Evolutionary conservation across 2,329 filamentous ascomycete species (phyloP), one percentile per base, ranked within the genome.

Genomic region (Lecanicillium sp.): DNA sequence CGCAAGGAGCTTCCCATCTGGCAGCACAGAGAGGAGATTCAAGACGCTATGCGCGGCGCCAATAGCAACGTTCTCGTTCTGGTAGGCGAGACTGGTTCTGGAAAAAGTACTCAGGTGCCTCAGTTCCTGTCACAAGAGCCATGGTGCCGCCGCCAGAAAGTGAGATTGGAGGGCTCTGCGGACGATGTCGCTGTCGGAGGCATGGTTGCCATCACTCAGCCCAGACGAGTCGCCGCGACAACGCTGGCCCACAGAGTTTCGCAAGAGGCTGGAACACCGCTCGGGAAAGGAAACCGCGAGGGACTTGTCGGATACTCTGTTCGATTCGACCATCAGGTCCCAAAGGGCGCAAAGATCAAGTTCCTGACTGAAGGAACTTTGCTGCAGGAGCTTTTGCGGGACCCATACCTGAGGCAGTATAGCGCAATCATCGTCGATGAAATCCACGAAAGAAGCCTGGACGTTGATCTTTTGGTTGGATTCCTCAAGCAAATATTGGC

Each of bases 281-380:
- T 79, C 8, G 62, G 62, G 0, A 56, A 65, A 11, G 57, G 54
- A 4, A 50, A 54, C 6, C 46, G 51, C 11, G 58, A 74, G 36
- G 64, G 74, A 3, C 54, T 68, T 19, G 89, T 98, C 10, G 92
- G 92, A 29, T 98, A 97, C 57, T 90, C 87, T 4, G 90, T 98
- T 25, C 83, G 92, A 40, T 98, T 98, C 53, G 92, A 98, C 50
- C 86, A 89, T 44, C 81, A 84, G 11, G 78, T 86, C 0, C 85
- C 87, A n/a, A 77, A 77, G 15, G 82, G 79, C n/a, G 86, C 87
- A 4, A 81, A 75, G 52, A 83, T 98, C 62, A 97, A 97, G 56
- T 98, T 88, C 52, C 66, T 98, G 46, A 98, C 92, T 0, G 94
- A 98, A 60, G 92, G 92, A 52, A 97, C 95, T 81, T 69, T 98